Base-by-base conservation (phyloP, 2,329 filamentous ascomycete species). In the Fonsecaea erecta region DNA sequence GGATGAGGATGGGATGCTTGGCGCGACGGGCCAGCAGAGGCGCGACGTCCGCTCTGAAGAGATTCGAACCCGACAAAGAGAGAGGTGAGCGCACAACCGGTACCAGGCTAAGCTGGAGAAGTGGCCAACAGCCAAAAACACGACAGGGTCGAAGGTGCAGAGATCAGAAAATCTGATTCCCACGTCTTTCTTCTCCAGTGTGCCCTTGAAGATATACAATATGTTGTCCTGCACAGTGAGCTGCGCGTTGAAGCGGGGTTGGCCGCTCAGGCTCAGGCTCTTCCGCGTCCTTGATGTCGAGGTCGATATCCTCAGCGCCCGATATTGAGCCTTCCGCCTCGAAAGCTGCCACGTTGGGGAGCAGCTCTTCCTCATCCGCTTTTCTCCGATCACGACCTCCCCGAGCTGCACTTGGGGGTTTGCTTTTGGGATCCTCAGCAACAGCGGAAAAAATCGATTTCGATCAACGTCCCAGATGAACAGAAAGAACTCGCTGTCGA, bases 81-180 rank as follows among this genome's bases (percentile, higher is more conserved):
- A 88, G 71, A 83, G 89, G 68, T 82, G 86, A 58, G 83, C 85
- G 30, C 81, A 84, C 68, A 87, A 85, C 73, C 83, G 84, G 68
- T 88, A 88, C 71, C 85, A 90, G 68, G 90, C 88, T 79, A 85
- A 85, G 34, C 84, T 92, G 73, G 89, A 94, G 74, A 90, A 86
- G 81, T 85, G 73, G 83, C 81, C 66, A 97, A 97, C 79, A 85
- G 85, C 82, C 92, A 96, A 77, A 90, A 90, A 79, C 88, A 90
- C 76, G 90, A 84, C 83, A 83, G 88, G 74, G 85, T 85, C 93
- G 65, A 98, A 88, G 1, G 92, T 89, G 78, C 95, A 96, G 77
- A 99, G 83, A 73, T 99, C 95, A 72, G 97, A 93, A 77, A 98
- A 97, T 0, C 93, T 98, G 73, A 91, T 97, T 77, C 99, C 95